These are phyloP conservation scores for Aspergillus ostianus DNA, from an alignment of 495 filamentous ascomycete species.

Conservation along the genomic window DNA sequence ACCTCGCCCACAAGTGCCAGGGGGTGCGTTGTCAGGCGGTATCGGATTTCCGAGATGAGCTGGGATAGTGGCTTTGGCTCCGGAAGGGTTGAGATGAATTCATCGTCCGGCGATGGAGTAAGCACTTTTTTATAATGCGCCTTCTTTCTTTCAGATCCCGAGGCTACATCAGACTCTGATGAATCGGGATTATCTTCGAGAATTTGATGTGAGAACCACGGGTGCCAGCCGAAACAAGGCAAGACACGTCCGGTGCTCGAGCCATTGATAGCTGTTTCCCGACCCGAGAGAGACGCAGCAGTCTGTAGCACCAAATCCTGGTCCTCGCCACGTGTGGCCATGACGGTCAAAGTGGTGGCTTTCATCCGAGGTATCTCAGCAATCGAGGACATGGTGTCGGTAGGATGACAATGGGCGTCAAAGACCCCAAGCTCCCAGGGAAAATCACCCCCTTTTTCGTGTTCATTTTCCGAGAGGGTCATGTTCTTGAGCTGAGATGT, in stretches of 20 bases:
- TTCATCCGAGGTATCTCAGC: constrained; percentile 71
- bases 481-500: constrained; percentile 13
- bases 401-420: constrained; percentile 98
- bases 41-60: constrained; percentile 63
- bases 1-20: constrained; percentile 82
- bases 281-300: constrained; percentile 48
- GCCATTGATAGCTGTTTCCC: constrained; percentile 22
- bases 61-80: constrained; percentile 65
- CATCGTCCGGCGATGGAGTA: constrained; percentile 46
- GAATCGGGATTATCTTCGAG: constrained; percentile 57
- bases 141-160: constrained; percentile 44
- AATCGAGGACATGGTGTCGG: constrained; percentile 81
- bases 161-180: constrained; percentile 5
- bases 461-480: constrained; percentile 18
- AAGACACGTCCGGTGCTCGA: constrained; percentile 45
- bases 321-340: constrained; percentile 86
- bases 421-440: constrained; percentile 85
- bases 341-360: constrained; percentile 73
- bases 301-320: constrained; percentile 77
- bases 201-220: constrained; percentile 94
- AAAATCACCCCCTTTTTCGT: constrained; percentile 39
- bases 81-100: constrained; percentile 70
- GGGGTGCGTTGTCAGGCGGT: constrained; percentile 61
- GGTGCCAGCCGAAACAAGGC: constrained; percentile 97
- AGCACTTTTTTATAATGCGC: constrained; percentile 73